Evolutionary conservation across 306 rosid species (phyloP), one percentile per base, ranked within the genome.

Genomic region (Mucuna pruriens): DNA sequence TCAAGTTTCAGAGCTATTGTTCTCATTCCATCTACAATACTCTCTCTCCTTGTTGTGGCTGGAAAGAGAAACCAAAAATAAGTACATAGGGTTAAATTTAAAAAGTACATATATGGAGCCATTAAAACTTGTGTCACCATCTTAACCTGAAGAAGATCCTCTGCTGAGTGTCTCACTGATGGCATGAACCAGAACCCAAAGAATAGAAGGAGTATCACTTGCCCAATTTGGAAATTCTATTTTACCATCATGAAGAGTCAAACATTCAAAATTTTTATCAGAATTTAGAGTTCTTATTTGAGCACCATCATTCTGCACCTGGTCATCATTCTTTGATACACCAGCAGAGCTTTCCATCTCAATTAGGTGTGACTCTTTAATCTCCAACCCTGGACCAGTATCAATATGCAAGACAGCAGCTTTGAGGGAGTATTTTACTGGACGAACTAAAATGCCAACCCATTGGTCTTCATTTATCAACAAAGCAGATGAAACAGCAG

Each of bases 181-280:
- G 76, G 96, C 96, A 80, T 78, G 82, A 73, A 95, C 52, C 76
- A 96, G 92, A 85, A 95, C 91, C 99, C 99, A 95, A 66, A 95
- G 86, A 86, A 89, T 88, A 87, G 99, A 90, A 72, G 91, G 82
- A 66, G 62, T 66, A 74, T 89, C 88, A 87, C 92, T 95, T 68
- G 99, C 98, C 99, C 99, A 95, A 81, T 88, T 87, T n/a, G 99
- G 99, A 87, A 95, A 92, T 84, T 83, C 92, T 75, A 95, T 85
- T 92, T 87, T 88, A 66, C 92, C 93, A 79, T 86, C 97, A 77
- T 5, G 72, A 65, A 88, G 90, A 76, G 66, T 83, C 86, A 91
- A 88, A 55, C 78, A 81, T 82, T 90, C 94, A 86, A 89, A 79
- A 3, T 82, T 64, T 83, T 89, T 86, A 86, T 81, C 83, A 64